Evolutionary conservation across 2,329 filamentous ascomycete genomes (phyloP).

Genomic region (Trichoderma sp.): DNA sequence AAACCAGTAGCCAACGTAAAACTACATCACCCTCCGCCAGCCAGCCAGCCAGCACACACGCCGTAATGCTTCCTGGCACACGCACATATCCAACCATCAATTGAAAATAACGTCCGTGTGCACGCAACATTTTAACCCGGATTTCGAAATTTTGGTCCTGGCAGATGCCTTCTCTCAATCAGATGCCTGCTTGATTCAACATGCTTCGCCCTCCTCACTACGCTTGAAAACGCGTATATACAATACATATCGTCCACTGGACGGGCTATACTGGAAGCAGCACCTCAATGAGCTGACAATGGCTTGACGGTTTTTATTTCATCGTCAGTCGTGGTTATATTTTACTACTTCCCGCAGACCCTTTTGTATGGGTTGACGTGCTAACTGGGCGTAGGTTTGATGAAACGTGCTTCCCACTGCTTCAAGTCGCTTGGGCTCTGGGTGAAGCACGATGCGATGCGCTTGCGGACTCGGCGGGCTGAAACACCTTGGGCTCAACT

Average conservation of each 20-base stretch:
- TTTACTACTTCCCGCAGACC: no score
- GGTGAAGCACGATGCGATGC: no score
- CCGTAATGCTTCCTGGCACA: conserved; percentile 39
- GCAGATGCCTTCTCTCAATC: conserved; percentile 1
- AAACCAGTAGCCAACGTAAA: conserved; percentile 40
- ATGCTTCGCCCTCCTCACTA: not conserved
- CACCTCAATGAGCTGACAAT: no score
- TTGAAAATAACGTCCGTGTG: conserved; percentile 2
- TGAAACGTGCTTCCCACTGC: no score
- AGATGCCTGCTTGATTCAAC: not conserved
- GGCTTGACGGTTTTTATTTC: no score
- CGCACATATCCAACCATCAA: not conserved
- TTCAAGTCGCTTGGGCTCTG: no score
- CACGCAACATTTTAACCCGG: conserved; percentile 1
- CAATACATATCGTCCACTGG: not conserved
- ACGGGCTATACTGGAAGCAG: not conserved
- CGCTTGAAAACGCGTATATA: not conserved
- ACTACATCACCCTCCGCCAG: conserved; percentile 37
- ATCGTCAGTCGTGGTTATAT: no score
- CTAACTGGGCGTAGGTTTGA: not conserved
- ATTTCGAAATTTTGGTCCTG: not conserved
- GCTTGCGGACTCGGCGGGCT: not conserved
- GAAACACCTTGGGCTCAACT: not conserved
- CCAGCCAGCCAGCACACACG: conserved; percentile 32
- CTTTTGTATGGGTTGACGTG: not conserved